A percentile compares a stretch with the other conserved stretches of the same genome.
These are phyloP conservation scores for Limnanthes douglasii DNA, from an alignment of 345 rosid genomes.

Conservation along the genomic window DNA sequence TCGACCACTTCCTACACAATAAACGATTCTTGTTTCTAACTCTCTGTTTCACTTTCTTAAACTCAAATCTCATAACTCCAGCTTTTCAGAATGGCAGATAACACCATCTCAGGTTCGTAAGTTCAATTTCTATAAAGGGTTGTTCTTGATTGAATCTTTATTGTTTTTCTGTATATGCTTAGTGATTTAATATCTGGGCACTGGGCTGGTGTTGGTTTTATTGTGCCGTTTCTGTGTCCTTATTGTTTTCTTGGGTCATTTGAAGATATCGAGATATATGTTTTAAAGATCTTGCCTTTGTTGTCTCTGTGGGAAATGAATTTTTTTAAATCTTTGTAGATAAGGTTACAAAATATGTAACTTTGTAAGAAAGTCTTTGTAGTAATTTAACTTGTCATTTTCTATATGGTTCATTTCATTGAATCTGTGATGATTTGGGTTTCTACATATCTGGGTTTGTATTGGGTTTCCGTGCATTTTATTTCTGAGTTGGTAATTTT, in stretches of 20 bases:
- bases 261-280: no score
- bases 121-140: no score
- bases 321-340: no score
- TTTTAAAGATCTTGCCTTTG: no score
- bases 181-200: no score
- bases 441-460: constrained; percentile 6
- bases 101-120: constrained; percentile 25
- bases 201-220: no score
- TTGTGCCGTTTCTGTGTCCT: constrained; percentile 5
- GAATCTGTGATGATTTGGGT: background rate
- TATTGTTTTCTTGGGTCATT: constrained; percentile 9
- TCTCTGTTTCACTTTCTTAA: constrained; percentile 6
- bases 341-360: no score
- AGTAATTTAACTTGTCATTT: no score
- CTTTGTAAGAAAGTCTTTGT: no score
- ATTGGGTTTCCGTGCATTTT: constrained; percentile 2
- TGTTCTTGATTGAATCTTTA: constrained; percentile 8
- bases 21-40: constrained; percentile 4
- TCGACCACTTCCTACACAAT: background rate
- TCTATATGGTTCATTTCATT: no score
- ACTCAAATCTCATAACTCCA: constrained; percentile 7
- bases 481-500: constrained; percentile 11
- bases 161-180: no score
- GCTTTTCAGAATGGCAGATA: constrained; percentile 21
- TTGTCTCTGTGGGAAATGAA: no score